A percentile compares a stretch with the other conserved stretches of the same genome.
These are phyloP conservation scores for Penicillium sp. DNA, from an alignment of 2,329 filamentous ascomycete genomes.

Conservation along the genomic window DNA sequence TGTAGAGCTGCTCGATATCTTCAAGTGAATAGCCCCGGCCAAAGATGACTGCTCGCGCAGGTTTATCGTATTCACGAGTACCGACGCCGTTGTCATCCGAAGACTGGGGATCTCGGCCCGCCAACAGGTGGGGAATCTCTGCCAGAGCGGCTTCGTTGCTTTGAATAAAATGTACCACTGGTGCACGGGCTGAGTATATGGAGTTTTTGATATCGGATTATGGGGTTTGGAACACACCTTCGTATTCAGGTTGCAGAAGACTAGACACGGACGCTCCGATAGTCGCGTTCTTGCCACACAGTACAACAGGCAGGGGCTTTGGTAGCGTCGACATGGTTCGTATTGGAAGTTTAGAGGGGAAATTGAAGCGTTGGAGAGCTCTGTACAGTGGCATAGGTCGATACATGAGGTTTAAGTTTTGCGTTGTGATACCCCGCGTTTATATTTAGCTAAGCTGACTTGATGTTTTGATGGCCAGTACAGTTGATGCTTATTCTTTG, in stretches of 20 bases:
- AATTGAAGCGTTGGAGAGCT: neutral
- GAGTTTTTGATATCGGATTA: too few species aligned
- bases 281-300: conserved; percentile 14
- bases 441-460: neutral
- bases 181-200: neutral
- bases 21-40: conserved; percentile 21
- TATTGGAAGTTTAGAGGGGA: too few species aligned
- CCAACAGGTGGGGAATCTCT: conserved; percentile 23
- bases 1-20: conserved; percentile 14
- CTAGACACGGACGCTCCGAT: conserved; percentile 16
- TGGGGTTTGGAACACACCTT: conserved; percentile 12
- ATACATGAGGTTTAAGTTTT: neutral
- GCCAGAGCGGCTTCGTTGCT: conserved; percentile 12
- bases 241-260: conserved; percentile 16
- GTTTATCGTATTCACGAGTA: conserved; percentile 23
- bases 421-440: neutral
- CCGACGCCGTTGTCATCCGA: conserved; percentile 21
- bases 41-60: conserved; percentile 25
- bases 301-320: conserved; percentile 11
- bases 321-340: conserved; percentile 9
- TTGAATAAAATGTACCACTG: conserved; percentile 25
- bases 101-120: conserved; percentile 20
- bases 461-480: neutral
- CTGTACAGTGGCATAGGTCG: neutral
- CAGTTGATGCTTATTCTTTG: neutral